Conservation (phyloP, 148 eudicot species). For the Suaeda aralocaspica region DNA sequence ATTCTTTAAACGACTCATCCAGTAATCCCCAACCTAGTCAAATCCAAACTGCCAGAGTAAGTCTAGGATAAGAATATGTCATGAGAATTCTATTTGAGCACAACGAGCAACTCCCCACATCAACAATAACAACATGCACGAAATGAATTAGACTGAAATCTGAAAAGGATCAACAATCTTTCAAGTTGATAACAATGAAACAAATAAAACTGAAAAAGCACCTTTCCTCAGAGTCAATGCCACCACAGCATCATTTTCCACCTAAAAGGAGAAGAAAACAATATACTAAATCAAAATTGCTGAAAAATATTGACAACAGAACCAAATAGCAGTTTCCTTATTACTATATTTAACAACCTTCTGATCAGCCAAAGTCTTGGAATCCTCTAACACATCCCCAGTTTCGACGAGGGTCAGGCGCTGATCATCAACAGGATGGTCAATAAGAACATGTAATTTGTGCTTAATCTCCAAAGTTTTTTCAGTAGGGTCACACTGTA, state of each 20-base stretch:
- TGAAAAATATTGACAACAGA: background rate
- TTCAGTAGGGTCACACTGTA: constrained; percentile 90
- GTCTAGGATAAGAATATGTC: too few relatives aligned
- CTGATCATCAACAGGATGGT: constrained; percentile 71
- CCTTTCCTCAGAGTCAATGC: constrained; percentile 95
- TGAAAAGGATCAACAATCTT: background rate
- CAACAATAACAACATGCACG: background rate
- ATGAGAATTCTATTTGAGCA: background rate
- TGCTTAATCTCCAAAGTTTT: constrained; percentile 67
- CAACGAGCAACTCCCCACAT: background rate
- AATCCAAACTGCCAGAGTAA: too few relatives aligned
- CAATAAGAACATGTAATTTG: constrained; percentile 66
- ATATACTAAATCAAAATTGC: background rate
- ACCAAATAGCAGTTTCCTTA: background rate
- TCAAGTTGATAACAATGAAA: background rate
- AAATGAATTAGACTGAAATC: background rate
- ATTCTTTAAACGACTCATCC: background rate
- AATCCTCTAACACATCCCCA: constrained; percentile 70
- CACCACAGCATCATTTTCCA: constrained; percentile 96
- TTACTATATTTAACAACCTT: constrained; percentile 43
- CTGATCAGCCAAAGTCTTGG: constrained; percentile 88
- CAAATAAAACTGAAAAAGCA: constrained; percentile 15
- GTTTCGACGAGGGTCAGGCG: constrained; percentile 56
- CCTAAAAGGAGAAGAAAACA: constrained; percentile 41
- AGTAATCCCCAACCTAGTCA: background rate